Base-by-base conservation (phyloP, 306 rosid genomes). In the Gleditsia sinensis region DNA sequence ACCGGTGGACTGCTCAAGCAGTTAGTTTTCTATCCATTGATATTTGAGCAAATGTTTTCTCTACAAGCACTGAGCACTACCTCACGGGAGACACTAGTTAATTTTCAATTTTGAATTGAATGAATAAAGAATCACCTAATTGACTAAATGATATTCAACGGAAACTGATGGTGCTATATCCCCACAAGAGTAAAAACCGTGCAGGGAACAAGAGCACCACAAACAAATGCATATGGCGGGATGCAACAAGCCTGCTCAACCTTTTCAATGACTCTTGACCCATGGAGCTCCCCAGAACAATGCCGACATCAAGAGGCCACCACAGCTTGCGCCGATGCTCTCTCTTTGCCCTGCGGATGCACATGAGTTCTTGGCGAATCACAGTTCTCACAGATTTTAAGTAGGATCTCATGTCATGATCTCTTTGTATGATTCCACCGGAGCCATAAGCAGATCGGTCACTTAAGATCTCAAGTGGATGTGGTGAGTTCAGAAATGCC, bases 361-460 rank as follows among this genome's bases (percentile, higher is more conserved):
- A 83, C 79, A 66, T 80, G 58, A 88, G 95, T 80, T 94, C 95
- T 67, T 90, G 92, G 63, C 86, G 93, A 32, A 94, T 87, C 69
- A 94, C 94, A 0, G 86, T 82, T 40, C 88, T 83, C 16, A 94
- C 85, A 2, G 86, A 84, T 68, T 54, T 91, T 8, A 86, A 69
- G 84, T 94, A 94, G 23, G 97, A 94, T 50, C 20, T 88, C 96
- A 94, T 81, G 82, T 94, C 99, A 67, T 94, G 99, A 61, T 94
- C 97, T 86, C 99, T 83, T 23, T 87, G 97, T 46, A 94, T 85
- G 19, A 81, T 67, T 79, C 99, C 99, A 9, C 85, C 93, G 0
- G 95, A 86, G 21, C 99, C 99, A 69, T 94, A 94, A 1, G 99
- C 90, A 10, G 95, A 86, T 16, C 96, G 84, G 39, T 94, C 93